Conservation (phyloP, 441 rosid genomes). For the Aquilaria agallochum region DNA sequence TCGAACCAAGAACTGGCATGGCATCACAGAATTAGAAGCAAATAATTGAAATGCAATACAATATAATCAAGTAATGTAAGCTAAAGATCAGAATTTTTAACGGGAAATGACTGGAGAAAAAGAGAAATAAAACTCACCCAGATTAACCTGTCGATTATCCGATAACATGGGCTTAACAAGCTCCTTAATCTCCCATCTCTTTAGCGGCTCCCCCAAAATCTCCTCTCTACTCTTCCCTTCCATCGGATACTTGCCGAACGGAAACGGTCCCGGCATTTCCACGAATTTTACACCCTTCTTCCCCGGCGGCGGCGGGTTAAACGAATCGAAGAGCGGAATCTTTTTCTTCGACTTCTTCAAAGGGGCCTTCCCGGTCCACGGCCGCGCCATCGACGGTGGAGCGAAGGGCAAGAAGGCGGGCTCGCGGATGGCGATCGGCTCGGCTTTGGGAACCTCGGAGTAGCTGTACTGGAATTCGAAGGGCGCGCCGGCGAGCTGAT, state of each 20-base stretch:
- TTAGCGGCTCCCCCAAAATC: slow-evolving; percentile 79
- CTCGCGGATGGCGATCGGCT: slow-evolving; percentile 80
- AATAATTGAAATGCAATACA: too few species aligned
- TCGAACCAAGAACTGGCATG: background rate
- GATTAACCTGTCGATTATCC: slow-evolving; percentile 85
- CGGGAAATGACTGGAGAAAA: background rate
- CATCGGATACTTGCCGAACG: slow-evolving; percentile 58
- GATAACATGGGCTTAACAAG: slow-evolving; percentile 62
- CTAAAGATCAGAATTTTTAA: too few species aligned
- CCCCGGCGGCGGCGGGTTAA: slow-evolving; percentile 55
- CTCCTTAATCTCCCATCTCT: slow-evolving; percentile 73
- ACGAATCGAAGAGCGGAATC: slow-evolving; percentile 71
- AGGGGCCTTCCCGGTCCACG: slow-evolving; percentile 91
- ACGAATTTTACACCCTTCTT: slow-evolving; percentile 54
- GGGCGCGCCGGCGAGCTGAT: slow-evolving; percentile 86
- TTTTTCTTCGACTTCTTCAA: slow-evolving; percentile 70
- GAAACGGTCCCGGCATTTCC: slow-evolving; percentile 68
- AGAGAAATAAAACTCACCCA: slow-evolving; percentile 45
- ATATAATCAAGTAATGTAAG: too few species aligned
- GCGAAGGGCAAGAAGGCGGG: slow-evolving; percentile 91
- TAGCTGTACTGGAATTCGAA: slow-evolving; percentile 92
- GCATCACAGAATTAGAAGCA: too few species aligned
- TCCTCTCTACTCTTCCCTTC: slow-evolving; percentile 61
- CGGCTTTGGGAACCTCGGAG: slow-evolving; percentile 73
- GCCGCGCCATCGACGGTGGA: slow-evolving; percentile 88